A percentile compares a stretch with the other conserved stretches of the same genome.
Conservation (phyloP, 2,329 filamentous ascomycete species). For the Fusarium coicis region DNA sequence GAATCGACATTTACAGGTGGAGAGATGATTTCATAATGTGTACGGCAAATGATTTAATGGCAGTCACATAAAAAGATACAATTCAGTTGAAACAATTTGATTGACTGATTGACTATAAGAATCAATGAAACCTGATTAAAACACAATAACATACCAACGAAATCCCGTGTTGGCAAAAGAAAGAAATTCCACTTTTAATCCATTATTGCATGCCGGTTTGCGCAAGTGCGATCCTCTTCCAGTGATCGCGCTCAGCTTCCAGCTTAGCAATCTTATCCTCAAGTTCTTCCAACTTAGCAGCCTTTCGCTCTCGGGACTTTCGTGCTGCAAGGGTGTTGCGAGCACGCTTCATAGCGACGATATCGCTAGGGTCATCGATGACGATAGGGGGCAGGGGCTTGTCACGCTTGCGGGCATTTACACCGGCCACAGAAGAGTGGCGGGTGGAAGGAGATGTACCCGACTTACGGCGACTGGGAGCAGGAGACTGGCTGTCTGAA, state of each 20-base stretch:
- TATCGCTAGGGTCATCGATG: constrained; percentile 78
- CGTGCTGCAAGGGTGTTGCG: constrained; percentile 93
- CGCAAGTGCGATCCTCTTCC: constrained; percentile 67
- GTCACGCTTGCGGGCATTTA: constrained; percentile 78
- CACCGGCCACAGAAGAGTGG: constrained; percentile 76
- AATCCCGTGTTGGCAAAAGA: constrained; percentile 41
- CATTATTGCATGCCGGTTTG: constrained; percentile 50
- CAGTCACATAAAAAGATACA: not conserved
- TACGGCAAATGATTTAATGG: not conserved
- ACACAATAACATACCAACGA: constrained; percentile 29
- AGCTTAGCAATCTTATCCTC: constrained; percentile 79
- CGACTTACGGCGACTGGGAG: constrained; percentile 58
- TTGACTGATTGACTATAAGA: constrained; percentile 5
- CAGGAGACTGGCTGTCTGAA: constrained; percentile 52
- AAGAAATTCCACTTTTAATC: constrained; percentile 47
- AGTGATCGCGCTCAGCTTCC: constrained; percentile 72
- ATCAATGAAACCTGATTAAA: constrained; percentile 33
- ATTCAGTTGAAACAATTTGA: constrained; percentile 9
- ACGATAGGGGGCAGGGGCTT: constrained; percentile 84
- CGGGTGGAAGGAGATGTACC: constrained; percentile 61
- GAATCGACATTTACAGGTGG: not conserved
- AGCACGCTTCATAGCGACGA: constrained; percentile 88
- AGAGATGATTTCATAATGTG: too few species aligned
- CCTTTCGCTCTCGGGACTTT: constrained; percentile 90
- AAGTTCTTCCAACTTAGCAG: constrained; percentile 77